Evolutionary conservation across 495 filamentous ascomycete genomes (phyloP), one percentile per base, ranked within the genome.

Genomic region (Aspergillus sclerotioniger): DNA sequence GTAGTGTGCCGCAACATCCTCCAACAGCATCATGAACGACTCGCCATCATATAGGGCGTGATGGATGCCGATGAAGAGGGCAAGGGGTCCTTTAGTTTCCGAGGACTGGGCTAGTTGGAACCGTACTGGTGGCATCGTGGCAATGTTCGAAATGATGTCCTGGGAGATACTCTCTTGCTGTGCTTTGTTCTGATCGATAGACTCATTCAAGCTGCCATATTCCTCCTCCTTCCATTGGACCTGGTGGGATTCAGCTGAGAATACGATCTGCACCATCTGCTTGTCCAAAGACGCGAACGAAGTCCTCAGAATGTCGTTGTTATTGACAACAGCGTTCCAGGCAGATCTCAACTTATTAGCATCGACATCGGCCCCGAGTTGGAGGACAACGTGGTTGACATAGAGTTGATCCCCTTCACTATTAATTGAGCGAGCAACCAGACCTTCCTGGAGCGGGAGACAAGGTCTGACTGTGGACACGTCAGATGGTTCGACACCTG

Each of bases 31-130:
- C 0, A 79, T 67, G 28, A 96, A 78, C 53, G 90, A 93, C 62
- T 83, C 88, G 1, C 88, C 92, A 73, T 98, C 93, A 63, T 97
- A 98, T 0, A 97, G 72, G 6, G 84, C 90, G 65, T 98, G 93
- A 70, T 55, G 67, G 32, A 75, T 66, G 9, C 66, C 58, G n/a
- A 75, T 63, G 41, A 67, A 57, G 0, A 75, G 50, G 32, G 65
- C 59, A 3, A 64, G 31, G 0, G 63, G 61, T 3, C 54, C 28
- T 8, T 64, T 57, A 3, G 53, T 62, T 10, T 5, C 31, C 1
- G 53, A 50, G 25, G 59, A 54, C n/a, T 21, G 61, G 16, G 62
- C 55, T 8, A 71, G 21, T 13, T 49, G 57, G 32, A 73, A 63
- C 35, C 66, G 62, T 1, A 71, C 37, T 12, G 72, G 72, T n/a